Evolutionary conservation across 2,329 filamentous ascomycete species (phyloP).

Genomic region (Dothiorella sarmentorum): DNA sequence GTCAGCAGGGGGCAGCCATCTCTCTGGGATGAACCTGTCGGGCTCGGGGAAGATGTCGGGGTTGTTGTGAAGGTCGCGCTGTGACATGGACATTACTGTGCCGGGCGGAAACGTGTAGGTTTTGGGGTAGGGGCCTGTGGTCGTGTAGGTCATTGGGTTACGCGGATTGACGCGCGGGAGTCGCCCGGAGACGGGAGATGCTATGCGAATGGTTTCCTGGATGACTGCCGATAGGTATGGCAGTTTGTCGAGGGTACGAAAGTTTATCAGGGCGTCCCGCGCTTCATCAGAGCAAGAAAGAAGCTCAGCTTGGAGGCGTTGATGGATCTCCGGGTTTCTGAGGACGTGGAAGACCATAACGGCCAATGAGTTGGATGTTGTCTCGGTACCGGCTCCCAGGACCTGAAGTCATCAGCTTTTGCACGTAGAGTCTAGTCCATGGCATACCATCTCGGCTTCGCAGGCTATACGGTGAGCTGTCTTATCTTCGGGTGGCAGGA

Average conservation of each 20-base stretch:
- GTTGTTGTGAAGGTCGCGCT: conserved; percentile 20
- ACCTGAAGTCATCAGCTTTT: conserved; percentile 16
- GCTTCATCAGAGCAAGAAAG: neutral
- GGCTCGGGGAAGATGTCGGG: conserved; percentile 21
- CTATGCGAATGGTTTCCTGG: conserved; percentile 22
- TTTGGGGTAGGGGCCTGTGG: neutral
- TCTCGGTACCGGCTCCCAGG: conserved; percentile 39
- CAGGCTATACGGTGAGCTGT: conserved; percentile 28
- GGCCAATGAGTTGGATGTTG: conserved; percentile 33
- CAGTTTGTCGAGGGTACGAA: conserved; percentile 18
- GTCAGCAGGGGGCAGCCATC: conserved; percentile 20
- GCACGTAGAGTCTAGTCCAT: too few relatives aligned
- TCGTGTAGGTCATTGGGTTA: conserved; percentile 19
- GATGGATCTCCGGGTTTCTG: conserved; percentile 29
- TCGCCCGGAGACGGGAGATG: conserved; percentile 20
- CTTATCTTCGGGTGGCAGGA: conserved; percentile 37
- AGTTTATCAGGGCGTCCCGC: neutral
- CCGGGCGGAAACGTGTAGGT: conserved; percentile 21
- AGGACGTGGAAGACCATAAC: conserved; percentile 38
- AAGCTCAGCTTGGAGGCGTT: conserved; percentile 36
- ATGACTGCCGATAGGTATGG: conserved; percentile 23
- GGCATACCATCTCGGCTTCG: conserved; percentile 28
- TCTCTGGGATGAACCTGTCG: conserved; percentile 21
- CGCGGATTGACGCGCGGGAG: conserved; percentile 20
- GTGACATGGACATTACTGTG: conserved; percentile 21